Percentiles rank a stretch among this genome's conserved stretches.
These are phyloP conservation scores for Aspergillus sp. DNA, from an alignment of 2,329 filamentous ascomycete genomes.

Conservation along the genomic window DNA sequence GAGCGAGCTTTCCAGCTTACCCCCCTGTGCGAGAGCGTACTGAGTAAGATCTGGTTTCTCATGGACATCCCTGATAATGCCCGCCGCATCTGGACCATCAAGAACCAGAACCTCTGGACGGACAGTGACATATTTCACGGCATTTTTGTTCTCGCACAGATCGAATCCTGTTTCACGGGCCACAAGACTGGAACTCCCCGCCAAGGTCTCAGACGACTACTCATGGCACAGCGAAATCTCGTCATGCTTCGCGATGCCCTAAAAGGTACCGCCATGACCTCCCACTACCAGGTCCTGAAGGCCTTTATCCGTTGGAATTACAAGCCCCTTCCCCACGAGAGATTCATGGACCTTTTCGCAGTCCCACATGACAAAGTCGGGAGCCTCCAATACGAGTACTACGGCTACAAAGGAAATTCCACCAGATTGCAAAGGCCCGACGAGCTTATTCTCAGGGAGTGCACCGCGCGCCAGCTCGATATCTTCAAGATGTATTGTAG, in stretches of 20 bases:
- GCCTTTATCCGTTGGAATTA: slow-evolving; percentile 54
- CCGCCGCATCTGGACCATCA: slow-evolving; percentile 49
- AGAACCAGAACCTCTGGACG: slow-evolving; percentile 47
- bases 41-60: slow-evolving; percentile 64
- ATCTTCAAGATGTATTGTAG: slow-evolving; percentile 48
- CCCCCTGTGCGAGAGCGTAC: slow-evolving; percentile 34
- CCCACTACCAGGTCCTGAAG: slow-evolving; percentile 45
- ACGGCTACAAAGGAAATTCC: slow-evolving; percentile 25
- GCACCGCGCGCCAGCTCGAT: slow-evolving; percentile 43
- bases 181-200: slow-evolving; percentile 48
- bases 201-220: slow-evolving; percentile 46
- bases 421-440: slow-evolving; percentile 49
- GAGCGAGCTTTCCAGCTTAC: slow-evolving; percentile 52
- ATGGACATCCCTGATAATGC: slow-evolving; percentile 57
- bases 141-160: slow-evolving; percentile 61
- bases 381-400: slow-evolving; percentile 31
- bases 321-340: slow-evolving; percentile 20
- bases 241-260: slow-evolving; percentile 54
- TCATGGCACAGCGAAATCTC: slow-evolving; percentile 53
- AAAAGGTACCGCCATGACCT: slow-evolving; percentile 46
- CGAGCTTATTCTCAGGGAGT: slow-evolving; percentile 52
- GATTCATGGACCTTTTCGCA: slow-evolving; percentile 37
- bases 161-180: slow-evolving; percentile 58
- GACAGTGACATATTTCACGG: slow-evolving; percentile 54
- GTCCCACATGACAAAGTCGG: slow-evolving; percentile 49